Conservation (phyloP, 164 flowering plant genomes). For the Stephania japonica region DNA sequence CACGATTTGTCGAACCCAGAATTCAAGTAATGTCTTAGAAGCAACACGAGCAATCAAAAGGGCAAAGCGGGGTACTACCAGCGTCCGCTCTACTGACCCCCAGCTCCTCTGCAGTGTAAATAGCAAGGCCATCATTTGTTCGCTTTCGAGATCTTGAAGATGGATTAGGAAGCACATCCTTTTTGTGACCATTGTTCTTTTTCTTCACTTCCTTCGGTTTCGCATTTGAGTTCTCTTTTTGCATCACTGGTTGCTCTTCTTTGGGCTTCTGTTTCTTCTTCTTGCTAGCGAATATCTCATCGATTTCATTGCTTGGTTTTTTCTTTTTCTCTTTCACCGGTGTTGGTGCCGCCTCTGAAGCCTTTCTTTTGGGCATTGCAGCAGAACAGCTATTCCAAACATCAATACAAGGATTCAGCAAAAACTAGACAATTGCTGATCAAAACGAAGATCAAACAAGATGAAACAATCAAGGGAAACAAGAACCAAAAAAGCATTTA, state of each 20-base stretch:
- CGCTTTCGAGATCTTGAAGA: slow-evolving; percentile 33
- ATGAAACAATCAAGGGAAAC: too few relatives aligned
- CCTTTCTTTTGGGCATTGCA: not conserved
- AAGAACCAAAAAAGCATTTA: too few relatives aligned
- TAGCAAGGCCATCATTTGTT: slow-evolving; percentile 41
- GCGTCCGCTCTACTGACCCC: slow-evolving; percentile 46
- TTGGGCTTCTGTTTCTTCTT: slow-evolving; percentile 26
- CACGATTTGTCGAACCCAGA: not conserved
- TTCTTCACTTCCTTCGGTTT: slow-evolving; percentile 18
- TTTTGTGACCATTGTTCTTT: slow-evolving; percentile 9
- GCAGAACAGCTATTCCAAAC: not conserved
- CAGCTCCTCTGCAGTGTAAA: slow-evolving; percentile 60
- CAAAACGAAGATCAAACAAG: too few relatives aligned
- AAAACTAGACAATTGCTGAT: not conserved
- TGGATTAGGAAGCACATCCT: slow-evolving; percentile 13
- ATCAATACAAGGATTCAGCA: not conserved
- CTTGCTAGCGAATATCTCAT: slow-evolving; percentile 41
- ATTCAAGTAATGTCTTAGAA: slow-evolving; percentile 23
- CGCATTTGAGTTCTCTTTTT: slow-evolving; percentile 6
- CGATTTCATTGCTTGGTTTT: slow-evolving; percentile 39
- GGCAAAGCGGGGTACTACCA: slow-evolving; percentile 57
- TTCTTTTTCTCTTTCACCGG: slow-evolving; percentile 15
- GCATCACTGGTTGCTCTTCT: slow-evolving; percentile 11
- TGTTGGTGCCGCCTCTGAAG: not conserved
- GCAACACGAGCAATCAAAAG: slow-evolving; percentile 67